Conservation (phyloP, 2,329 filamentous ascomycete genomes). For the Clarireedia hainanense region DNA sequence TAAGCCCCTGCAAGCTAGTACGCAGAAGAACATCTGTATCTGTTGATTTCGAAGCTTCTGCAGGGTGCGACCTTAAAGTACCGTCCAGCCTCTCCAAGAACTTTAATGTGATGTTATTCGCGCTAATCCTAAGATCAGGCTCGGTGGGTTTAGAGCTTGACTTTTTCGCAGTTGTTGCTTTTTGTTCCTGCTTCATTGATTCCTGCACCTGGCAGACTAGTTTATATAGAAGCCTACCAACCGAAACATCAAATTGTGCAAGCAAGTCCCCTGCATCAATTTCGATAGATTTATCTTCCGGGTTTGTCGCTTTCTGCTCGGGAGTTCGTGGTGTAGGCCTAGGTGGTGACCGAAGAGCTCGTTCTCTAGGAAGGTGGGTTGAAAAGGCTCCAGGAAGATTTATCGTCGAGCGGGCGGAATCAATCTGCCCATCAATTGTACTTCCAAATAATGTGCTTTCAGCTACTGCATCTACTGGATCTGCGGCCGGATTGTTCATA, state of each 20-base stretch:
- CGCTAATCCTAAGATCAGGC: constrained; percentile 18
- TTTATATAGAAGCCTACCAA: constrained; percentile 28
- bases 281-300: constrained; percentile 20
- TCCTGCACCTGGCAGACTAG: constrained; percentile 23
- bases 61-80: constrained; percentile 12
- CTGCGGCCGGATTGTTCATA: neutral
- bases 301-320: neutral
- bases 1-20: constrained; percentile 23
- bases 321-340: neutral
- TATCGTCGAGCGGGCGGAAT: constrained; percentile 31
- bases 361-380: constrained; percentile 28
- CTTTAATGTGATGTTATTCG: constrained; percentile 23
- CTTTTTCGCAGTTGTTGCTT: constrained; percentile 1
- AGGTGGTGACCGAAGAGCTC: neutral
- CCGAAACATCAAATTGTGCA: constrained; percentile 28
- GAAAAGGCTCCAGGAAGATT: constrained; percentile 57
- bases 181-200: constrained; percentile 15
- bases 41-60: constrained; percentile 6
- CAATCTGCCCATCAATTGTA: constrained; percentile 17
- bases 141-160: constrained; percentile 6
- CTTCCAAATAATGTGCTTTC: constrained; percentile 11
- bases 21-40: constrained; percentile 26
- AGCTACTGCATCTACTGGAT: constrained; percentile 4
- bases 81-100: constrained; percentile 29
- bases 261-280: constrained; percentile 23